These are phyloP conservation scores for Canavalia ensiformis DNA, from an alignment of 306 rosid genomes.

Conservation along the genomic window DNA sequence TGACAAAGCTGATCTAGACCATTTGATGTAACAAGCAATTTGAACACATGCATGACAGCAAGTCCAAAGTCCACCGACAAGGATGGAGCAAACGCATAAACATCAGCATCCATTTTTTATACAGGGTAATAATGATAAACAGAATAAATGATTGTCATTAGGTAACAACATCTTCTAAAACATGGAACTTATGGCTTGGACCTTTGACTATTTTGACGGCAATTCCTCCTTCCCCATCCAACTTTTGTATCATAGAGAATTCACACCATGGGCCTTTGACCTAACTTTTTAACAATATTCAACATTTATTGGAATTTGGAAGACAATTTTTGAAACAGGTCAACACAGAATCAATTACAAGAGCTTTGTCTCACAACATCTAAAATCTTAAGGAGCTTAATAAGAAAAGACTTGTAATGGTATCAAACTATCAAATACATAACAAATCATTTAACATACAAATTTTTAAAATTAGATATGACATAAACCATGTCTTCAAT, in stretches of 20 bases:
- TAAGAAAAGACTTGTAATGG: background rate
- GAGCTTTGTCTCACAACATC: slow-evolving; percentile 6
- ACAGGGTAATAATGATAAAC: background rate
- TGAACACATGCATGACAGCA: background rate
- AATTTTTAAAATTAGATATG: background rate
- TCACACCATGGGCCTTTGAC: slow-evolving; percentile 5
- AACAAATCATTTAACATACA: background rate
- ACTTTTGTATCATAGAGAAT: background rate
- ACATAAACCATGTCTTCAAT: slow-evolving; percentile 1
- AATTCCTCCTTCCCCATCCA: background rate
- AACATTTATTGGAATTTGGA: slow-evolving; percentile 1
- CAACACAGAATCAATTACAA: slow-evolving; percentile 2
- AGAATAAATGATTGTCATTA: background rate
- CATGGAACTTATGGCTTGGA: slow-evolving; percentile 17
- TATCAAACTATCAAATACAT: slow-evolving; percentile 38
- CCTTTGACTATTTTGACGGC: slow-evolving; percentile 26
- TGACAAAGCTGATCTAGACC: background rate
- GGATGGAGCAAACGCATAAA: slow-evolving; percentile 1
- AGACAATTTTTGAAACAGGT: slow-evolving; percentile 1
- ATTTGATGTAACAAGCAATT: slow-evolving; percentile 10
- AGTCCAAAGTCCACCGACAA: slow-evolving; percentile 26
- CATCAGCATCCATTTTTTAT: slow-evolving; percentile 16
- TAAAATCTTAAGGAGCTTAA: slow-evolving; percentile 21
- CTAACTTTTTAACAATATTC: slow-evolving; percentile 5
- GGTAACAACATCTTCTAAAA: slow-evolving; percentile 26